phyloP scores from a whole-genome alignment of 352 stramenopile genomes.

The Phytophthora sansomeana region DNA sequence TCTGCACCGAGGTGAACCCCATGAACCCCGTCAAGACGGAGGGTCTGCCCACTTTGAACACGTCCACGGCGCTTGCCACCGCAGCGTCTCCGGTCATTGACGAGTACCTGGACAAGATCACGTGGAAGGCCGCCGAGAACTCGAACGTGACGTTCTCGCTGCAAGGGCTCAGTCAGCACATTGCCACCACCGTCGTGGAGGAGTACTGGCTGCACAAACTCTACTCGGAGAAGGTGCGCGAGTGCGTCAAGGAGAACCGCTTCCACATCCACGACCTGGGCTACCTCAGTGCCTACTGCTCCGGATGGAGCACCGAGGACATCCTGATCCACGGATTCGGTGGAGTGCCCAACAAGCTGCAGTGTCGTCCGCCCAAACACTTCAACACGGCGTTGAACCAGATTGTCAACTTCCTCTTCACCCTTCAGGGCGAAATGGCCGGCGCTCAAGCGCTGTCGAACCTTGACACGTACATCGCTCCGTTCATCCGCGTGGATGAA shows the following conservation, averaged over 20 bases:
- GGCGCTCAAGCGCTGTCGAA: constrained; percentile 41
- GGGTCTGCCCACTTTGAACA: constrained; percentile 28
- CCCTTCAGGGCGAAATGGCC: constrained; percentile 39
- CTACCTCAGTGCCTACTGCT: constrained; percentile 41
- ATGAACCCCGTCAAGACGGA: constrained; percentile 8
- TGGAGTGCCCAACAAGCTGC: constrained; percentile 39
- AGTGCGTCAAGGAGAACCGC: constrained; percentile 39
- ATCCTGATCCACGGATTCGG: constrained; percentile 42
- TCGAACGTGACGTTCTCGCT: constrained; percentile 45
- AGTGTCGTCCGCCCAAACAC: constrained; percentile 39
- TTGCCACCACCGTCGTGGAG: constrained; percentile 36
- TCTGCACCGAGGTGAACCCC: constrained; percentile 19
- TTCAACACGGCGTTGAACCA: constrained; percentile 43
- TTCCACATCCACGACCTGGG: constrained; percentile 45
- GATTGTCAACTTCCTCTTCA: constrained; percentile 47
- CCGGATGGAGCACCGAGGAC: constrained; percentile 40
- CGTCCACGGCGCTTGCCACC: constrained; percentile 23
- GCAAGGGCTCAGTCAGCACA: constrained; percentile 41
- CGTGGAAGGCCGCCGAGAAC: constrained; percentile 42
- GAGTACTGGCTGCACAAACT: constrained; percentile 43
- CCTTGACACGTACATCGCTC: constrained; percentile 39
- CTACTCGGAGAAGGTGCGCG: constrained; percentile 35
- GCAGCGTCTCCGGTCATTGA: constrained; percentile 30
- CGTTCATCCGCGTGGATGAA: constrained; percentile 41
- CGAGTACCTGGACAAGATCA: constrained; percentile 44